These are phyloP conservation scores for Oryza australiensis DNA, from an alignment of 176 grass and related monocot species.

Conservation along the genomic window DNA sequence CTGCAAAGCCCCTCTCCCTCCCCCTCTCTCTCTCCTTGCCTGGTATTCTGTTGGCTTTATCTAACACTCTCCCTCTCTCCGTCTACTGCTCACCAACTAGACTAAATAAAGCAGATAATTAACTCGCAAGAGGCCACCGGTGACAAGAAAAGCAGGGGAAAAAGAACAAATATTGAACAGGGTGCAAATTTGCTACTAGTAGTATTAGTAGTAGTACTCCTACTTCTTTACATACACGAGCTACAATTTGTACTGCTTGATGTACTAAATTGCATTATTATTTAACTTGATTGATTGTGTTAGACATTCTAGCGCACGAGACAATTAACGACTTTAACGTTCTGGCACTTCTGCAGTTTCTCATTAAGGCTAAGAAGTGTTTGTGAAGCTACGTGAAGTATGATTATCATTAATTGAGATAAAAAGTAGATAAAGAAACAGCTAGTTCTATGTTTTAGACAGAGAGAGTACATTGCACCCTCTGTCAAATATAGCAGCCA, in stretches of 20 bases:
- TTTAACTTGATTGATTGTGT: slow-evolving; percentile 1
- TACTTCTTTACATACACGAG: not conserved
- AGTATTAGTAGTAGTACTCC: not conserved
- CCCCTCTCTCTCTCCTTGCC: not conserved
- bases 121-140: not conserved
- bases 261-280: not conserved
- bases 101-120: slow-evolving; percentile 11
- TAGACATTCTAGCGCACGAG: not conserved
- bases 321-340: not conserved
- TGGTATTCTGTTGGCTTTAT: slow-evolving; percentile 44
- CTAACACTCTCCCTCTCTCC: slow-evolving; percentile 9
- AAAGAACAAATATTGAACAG: not conserved
- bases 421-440: too few species aligned
- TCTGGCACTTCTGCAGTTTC: not conserved
- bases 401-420: too few species aligned
- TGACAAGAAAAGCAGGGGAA: not conserved
- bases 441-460: too few species aligned
- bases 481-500: slow-evolving; percentile 18
- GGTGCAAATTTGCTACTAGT: not conserved
- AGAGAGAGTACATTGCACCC: not conserved
- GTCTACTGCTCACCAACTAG: slow-evolving; percentile 31
- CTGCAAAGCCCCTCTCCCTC: slow-evolving; percentile 24
- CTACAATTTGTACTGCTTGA: not conserved
- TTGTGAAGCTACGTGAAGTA: too few species aligned
- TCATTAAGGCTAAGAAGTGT: too few species aligned